Conservation (phyloP, 495 filamentous ascomycete species). For the Chaetomium tenue region DNA sequence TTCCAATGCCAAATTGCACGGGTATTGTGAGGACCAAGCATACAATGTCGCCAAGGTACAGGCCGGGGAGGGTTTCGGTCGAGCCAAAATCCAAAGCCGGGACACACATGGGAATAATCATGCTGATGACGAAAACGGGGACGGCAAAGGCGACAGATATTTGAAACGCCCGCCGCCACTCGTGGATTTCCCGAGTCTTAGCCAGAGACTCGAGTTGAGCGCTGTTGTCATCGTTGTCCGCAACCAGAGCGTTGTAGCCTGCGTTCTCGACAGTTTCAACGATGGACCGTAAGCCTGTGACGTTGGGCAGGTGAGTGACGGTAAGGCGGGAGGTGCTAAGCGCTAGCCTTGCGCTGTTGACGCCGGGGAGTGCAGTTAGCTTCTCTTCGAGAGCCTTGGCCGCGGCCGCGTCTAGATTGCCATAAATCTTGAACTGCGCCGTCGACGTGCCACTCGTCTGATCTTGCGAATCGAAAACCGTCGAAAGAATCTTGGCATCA, state of each 20-base stretch:
- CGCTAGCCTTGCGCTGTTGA: constrained; percentile 69
- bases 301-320: constrained; percentile 65
- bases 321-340: constrained; percentile 64
- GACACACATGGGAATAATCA: constrained; percentile 81
- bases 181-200: constrained; percentile 92
- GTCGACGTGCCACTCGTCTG: constrained; percentile 51
- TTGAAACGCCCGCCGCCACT: constrained; percentile 80
- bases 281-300: constrained; percentile 74
- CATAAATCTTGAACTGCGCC: constrained; percentile 79
- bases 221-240: constrained; percentile 92
- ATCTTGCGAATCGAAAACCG: constrained; percentile 46
- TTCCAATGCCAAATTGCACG: constrained; percentile 94
- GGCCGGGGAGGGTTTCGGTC: constrained; percentile 63
- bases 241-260: constrained; percentile 83
- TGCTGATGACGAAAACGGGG: constrained; percentile 89
- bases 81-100: constrained; percentile 70
- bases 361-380: constrained; percentile 63
- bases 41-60: constrained; percentile 83
- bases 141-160: constrained; percentile 76
- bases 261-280: constrained; percentile 77
- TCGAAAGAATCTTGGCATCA: constrained; percentile 76
- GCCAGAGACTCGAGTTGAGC: constrained; percentile 93
- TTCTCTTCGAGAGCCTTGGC: constrained; percentile 69
- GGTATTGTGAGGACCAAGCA: constrained; percentile 83
- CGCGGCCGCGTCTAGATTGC: constrained; percentile 65